A percentile compares a stretch with the other conserved stretches of the same genome.
Conservation (phyloP, 805 yeast genomes). For the Kodamaea sagamina region DNA sequence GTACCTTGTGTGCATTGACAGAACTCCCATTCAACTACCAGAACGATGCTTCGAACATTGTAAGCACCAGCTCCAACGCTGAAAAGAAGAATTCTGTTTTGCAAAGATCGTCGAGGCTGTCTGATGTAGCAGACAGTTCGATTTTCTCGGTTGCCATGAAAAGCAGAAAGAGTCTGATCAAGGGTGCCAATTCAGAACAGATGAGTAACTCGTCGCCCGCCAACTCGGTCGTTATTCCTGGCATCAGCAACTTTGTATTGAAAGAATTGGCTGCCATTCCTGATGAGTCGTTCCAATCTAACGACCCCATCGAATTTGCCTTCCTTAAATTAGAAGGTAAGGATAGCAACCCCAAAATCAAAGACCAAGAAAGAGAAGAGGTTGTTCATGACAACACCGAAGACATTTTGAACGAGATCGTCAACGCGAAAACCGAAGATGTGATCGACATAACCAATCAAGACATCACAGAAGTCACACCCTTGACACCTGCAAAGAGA, state of each 20-base stretch:
- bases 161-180: constrained; percentile 20
- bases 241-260: constrained; percentile 42
- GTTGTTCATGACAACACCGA: constrained; percentile 26
- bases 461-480: constrained; percentile 13
- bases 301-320: constrained; percentile 75
- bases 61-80: constrained; percentile 2
- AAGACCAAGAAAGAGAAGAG: constrained; percentile 4
- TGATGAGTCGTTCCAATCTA: constrained; percentile 64
- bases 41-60: constrained; percentile 10
- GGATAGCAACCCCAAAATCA: constrained; percentile 3
- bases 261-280: constrained; percentile 79
- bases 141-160: constrained; percentile 34
- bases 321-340: constrained; percentile 77
- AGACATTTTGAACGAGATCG: constrained; percentile 40
- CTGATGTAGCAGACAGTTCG: constrained; percentile 35
- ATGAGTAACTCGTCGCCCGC: constrained; percentile 16
- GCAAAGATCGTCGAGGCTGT: constrained; percentile 25
- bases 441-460: constrained; percentile 29
- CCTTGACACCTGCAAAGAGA: constrained; percentile 33
- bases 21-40: constrained; percentile 36
- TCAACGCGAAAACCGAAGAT: constrained; percentile 43
- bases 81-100: constrained; percentile 14
- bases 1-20: constrained; percentile 41
- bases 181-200: constrained; percentile 12
- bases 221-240: constrained; percentile 54